Evolutionary conservation across 2,329 filamentous ascomycete species (phyloP).

Genomic region (Pseudogymnoascus sp.): DNA sequence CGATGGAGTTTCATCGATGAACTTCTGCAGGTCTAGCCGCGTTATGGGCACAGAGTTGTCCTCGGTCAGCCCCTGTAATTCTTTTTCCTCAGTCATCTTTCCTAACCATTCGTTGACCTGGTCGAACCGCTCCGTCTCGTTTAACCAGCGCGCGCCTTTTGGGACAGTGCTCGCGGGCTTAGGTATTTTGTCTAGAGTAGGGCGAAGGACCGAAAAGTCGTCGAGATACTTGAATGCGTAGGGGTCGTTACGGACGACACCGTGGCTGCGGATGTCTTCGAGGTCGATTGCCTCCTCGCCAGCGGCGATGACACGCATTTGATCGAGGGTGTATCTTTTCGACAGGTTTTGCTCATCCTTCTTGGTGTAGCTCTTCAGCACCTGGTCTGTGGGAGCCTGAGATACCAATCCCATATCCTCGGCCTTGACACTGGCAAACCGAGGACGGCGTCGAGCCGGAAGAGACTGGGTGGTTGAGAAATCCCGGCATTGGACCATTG

Average conservation of each 20-base stretch:
- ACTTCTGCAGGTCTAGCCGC: conserved; percentile 10
- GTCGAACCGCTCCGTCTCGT: conserved; percentile 50
- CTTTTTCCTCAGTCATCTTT: conserved; percentile 7
- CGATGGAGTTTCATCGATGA: conserved; percentile 7
- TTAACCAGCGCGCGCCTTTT: conserved; percentile 44
- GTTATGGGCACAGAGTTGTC: not conserved
- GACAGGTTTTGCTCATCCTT: conserved; percentile 56
- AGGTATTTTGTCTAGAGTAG: conserved; percentile 65
- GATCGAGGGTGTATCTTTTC: conserved; percentile 67
- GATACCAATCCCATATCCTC: conserved; percentile 24
- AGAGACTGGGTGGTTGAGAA: conserved; percentile 38
- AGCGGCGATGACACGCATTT: conserved; percentile 72
- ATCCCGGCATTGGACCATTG: conserved; percentile 37
- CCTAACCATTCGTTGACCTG: conserved; percentile 46
- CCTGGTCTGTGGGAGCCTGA: conserved; percentile 29
- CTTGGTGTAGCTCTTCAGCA: conserved; percentile 57
- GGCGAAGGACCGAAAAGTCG: conserved; percentile 70
- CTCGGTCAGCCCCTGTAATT: not conserved
- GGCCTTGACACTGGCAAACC: conserved; percentile 32
- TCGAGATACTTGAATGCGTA: conserved; percentile 71
- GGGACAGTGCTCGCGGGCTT: conserved; percentile 28
- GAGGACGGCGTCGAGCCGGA: conserved; percentile 30
- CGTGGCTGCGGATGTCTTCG: conserved; percentile 66
- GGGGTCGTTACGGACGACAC: conserved; percentile 61
- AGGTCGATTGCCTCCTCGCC: conserved; percentile 70